phyloP scores from a whole-genome alignment of 2,329 filamentous ascomycete species.

The Setomelanomma holmii region DNA sequence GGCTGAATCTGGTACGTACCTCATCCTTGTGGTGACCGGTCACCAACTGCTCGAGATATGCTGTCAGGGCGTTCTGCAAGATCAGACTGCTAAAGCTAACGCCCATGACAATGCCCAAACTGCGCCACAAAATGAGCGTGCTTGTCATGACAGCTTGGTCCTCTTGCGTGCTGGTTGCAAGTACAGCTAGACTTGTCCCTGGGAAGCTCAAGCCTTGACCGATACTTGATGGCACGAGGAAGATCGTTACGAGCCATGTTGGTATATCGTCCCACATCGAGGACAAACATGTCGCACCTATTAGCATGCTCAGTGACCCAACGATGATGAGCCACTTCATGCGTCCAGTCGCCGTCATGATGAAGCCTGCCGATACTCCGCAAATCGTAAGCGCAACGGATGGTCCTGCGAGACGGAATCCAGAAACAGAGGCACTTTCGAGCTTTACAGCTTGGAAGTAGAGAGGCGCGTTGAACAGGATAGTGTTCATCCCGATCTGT shows the following conservation, averaged over 20 bases:
- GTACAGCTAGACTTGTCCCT: conserved; percentile 50
- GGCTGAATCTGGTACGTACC: conserved; percentile 30
- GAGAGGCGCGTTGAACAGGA: conserved; percentile 74
- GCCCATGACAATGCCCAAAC: conserved; percentile 75
- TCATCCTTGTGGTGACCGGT: conserved; percentile 64
- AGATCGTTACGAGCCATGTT: conserved; percentile 49
- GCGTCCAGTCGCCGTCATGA: conserved; percentile 53
- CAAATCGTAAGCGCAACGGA: conserved; percentile 58
- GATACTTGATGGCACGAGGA: conserved; percentile 50
- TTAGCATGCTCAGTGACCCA: conserved; percentile 47
- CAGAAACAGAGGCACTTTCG: conserved; percentile 72
- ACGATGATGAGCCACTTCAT: conserved; percentile 52
- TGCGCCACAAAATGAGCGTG: conserved; percentile 75
- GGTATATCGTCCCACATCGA: conserved; percentile 50
- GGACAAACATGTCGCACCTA: conserved; percentile 45
- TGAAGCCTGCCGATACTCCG: conserved; percentile 51
- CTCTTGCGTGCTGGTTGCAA: conserved; percentile 52
- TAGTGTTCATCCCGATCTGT: conserved; percentile 58
- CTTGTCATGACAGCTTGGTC: conserved; percentile 63
- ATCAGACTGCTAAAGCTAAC: conserved; percentile 74
- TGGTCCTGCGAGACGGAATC: conserved; percentile 73
- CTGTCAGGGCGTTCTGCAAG: conserved; percentile 72
- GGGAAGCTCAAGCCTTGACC: conserved; percentile 54
- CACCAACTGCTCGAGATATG: conserved; percentile 66
- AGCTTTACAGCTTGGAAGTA: conserved; percentile 63